Conservation (phyloP, 352 stramenopile genomes). For the Vaucheria bursata region DNA sequence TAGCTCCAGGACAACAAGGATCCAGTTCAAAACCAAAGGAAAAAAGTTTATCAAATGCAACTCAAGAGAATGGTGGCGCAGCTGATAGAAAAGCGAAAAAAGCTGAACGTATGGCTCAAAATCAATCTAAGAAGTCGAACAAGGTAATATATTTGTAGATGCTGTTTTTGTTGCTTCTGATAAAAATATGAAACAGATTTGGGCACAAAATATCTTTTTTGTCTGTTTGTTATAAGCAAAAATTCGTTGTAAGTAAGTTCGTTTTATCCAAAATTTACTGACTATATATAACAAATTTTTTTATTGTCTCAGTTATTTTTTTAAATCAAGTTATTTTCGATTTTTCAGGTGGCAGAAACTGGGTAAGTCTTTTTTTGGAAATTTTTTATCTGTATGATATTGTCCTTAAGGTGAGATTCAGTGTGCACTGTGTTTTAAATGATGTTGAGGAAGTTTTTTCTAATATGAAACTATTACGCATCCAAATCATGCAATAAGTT, state of each 20-base stretch:
- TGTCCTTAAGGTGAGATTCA: too few relatives aligned
- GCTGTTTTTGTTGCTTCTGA: neutral
- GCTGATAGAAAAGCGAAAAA: slow-evolving; percentile 49
- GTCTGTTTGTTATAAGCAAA: neutral
- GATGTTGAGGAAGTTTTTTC: too few relatives aligned
- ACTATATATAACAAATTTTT: neutral
- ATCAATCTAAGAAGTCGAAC: neutral
- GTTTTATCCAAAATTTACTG: neutral
- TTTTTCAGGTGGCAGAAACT: too few relatives aligned
- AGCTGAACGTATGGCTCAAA: slow-evolving; percentile 1
- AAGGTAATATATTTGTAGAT: neutral
- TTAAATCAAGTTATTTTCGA: too few relatives aligned
- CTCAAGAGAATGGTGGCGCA: slow-evolving; percentile 50
- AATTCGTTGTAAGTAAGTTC: neutral
- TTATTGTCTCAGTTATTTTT: too few relatives aligned
- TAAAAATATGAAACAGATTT: neutral
- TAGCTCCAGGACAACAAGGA: slow-evolving; percentile 22
- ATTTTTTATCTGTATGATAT: too few relatives aligned
- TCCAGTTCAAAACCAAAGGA: slow-evolving; percentile 64
- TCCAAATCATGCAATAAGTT: too few relatives aligned
- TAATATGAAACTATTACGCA: too few relatives aligned
- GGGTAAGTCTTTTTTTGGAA: too few relatives aligned
- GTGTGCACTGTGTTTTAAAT: too few relatives aligned
- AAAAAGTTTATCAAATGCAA: slow-evolving; percentile 57
- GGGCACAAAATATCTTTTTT: neutral